Evolutionary conservation across 192 early-diverging fungal genomes (phyloP), one percentile per base, ranked within the genome.

Genomic region (Entrophospora sp.): DNA sequence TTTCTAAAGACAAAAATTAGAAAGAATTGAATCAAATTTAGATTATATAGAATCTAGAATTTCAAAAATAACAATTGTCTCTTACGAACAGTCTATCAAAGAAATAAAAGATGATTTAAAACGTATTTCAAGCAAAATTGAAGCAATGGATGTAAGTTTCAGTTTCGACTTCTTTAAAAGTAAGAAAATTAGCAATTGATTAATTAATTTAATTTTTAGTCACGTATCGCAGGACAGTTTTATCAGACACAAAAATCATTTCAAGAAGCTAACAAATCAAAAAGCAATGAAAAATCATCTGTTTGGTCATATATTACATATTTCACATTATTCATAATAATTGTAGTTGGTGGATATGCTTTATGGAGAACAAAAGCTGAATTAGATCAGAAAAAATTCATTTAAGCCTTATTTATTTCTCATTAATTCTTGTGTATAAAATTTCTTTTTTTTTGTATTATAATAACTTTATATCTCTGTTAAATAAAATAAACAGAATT

Each of bases 361-460:
- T 20, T 58, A 36, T 58, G 36, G 7, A 12, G 36, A 22, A 58
- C 35, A 36, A 32, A 31, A 36, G 16, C 9, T 5, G 55, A 58
- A 36, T 36, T 58, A 10, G 10, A 58, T 12, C 55, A 37, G 30
- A 58, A 58, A 58, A 58, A 58, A 58, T 58, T 58, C 34, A 38
- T 58, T 58, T 58, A n/a, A n/a, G n/a, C n/a, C n/a, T n/a, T n/a
- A n/a, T n/a, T n/a, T n/a, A n/a, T n/a, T n/a, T n/a, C n/a, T n/a
- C n/a, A n/a, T n/a, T n/a, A n/a, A n/a, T n/a, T n/a, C n/a, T n/a
- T n/a, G n/a, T n/a, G n/a, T n/a, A n/a, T n/a, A n/a, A n/a, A n/a
- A n/a, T n/a, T n/a, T n/a, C n/a, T n/a, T n/a, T n/a, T n/a, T n/a
- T n/a, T n/a, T n/a, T n/a, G n/a, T n/a, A n/a, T n/a, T n/a, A n/a